phyloP scores from a whole-genome alignment of 805 yeast genomes.

The Wickerhamiella kurtzmanii region DNA sequence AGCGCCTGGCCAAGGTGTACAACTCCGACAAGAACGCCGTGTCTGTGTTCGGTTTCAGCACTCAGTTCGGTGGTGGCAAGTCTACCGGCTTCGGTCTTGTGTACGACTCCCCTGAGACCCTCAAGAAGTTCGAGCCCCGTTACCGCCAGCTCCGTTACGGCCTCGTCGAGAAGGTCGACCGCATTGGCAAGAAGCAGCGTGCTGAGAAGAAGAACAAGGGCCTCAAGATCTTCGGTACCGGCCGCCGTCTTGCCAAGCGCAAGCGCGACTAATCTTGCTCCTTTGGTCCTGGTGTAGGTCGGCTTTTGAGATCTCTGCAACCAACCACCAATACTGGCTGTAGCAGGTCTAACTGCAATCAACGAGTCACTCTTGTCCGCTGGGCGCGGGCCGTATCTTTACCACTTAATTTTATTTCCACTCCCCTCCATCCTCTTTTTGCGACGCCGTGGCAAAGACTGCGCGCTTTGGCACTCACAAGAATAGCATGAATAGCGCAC shows the following conservation, averaged over 20 bases:
- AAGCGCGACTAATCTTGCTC: conserved; percentile 15
- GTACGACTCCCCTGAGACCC: conserved; percentile 95
- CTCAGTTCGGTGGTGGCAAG: conserved; percentile 99
- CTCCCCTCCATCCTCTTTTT: not conserved
- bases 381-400: not conserved
- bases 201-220: conserved; percentile 99
- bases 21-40: conserved; percentile 87
- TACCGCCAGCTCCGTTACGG: conserved; percentile 99
- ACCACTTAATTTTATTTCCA: not conserved
- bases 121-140: conserved; percentile 97
- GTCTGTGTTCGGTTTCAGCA: conserved; percentile 98
- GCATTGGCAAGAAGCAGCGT: conserved; percentile 99
- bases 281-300: not conserved
- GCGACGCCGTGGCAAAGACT: not conserved
- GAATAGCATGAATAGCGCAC: not conserved
- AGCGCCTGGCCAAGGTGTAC: conserved; percentile 76
- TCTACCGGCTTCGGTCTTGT: conserved; percentile 98
- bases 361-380: not conserved
- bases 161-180: conserved; percentile 88
- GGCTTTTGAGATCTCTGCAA: too few relatives aligned
- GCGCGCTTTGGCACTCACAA: not conserved
- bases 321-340: too few relatives aligned
- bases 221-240: conserved; percentile 98
- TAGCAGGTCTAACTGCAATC: too few relatives aligned
- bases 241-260: conserved; percentile 75